These are phyloP conservation scores for Psidium friedrichsthalianum DNA, from an alignment of 345 rosid genomes.

Conservation along the genomic window DNA sequence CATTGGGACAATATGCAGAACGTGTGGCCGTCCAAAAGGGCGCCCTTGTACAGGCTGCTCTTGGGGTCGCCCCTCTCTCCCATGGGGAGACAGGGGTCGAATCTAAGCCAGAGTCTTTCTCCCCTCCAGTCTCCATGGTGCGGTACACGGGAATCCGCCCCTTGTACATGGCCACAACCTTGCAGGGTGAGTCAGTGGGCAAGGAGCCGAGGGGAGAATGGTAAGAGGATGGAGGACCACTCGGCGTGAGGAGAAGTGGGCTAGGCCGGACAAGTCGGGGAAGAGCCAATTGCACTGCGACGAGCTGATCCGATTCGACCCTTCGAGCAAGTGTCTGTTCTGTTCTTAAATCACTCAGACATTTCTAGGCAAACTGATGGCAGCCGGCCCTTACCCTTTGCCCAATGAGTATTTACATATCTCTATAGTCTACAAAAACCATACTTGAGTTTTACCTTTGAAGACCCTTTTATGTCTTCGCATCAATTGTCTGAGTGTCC, in stretches of 20 bases:
- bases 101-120: background rate
- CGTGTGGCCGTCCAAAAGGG: too few species aligned
- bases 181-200: background rate
- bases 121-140: background rate
- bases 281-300: fast-evolving
- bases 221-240: background rate
- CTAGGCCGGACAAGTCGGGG: background rate
- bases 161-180: background rate
- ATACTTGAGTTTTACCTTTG: background rate
- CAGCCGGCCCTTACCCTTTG: background rate
- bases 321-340: background rate
- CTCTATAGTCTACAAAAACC: background rate
- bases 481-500: background rate
- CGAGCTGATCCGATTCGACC: background rate
- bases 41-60: background rate
- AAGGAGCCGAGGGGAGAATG: background rate
- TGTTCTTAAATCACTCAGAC: background rate
- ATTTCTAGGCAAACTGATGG: background rate
- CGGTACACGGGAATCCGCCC: background rate
- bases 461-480: background rate
- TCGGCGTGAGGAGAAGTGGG: background rate
- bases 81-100: background rate
- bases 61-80: background rate
- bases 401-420: background rate
- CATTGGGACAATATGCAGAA: background rate